Evolutionary conservation across 2,329 filamentous ascomycete species (phyloP), one percentile per base, ranked within the genome.

Genomic region (Amesomyces nigricolor): DNA sequence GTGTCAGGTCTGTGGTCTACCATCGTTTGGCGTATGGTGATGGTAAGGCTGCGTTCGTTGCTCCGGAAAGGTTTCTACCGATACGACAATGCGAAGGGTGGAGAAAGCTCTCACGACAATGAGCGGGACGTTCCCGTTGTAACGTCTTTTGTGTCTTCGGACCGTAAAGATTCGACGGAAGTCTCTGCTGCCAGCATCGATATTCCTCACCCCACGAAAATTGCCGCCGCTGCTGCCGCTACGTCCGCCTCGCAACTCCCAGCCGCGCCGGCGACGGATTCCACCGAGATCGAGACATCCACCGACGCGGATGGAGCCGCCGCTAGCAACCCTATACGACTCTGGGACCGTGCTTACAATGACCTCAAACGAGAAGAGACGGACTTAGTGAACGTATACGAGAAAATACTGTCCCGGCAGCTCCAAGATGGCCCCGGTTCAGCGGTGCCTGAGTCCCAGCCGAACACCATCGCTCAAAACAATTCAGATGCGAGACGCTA

Each of bases 301-400:
- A 38, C 35, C 32, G 35, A 48, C 22, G 38, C 29, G 7, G 26
- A 48, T 54, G 16, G 39, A 1, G 35, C 22, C 11, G 44, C 51
- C 30, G 19, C 29, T 13, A 47, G 43, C 35, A 42, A 51, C 22
- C 19, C 43, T 6, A 22, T 47, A 38, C 51, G 14, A 39, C 19
- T 56, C 48, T 56, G 32, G 53, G 53, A 56, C 5, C n/a, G 16
- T 40, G 32, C 32, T 32, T 48, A 48, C 16, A 44, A 56, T 48
- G 44, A 52, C 1, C n/a, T 56, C 5, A 52, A 57, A 57, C 9
- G 29, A 46, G 54, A 56, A 52, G 53, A 57, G 42, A n/a, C 6
- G 38, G 14, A 38, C 8, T 48, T 53, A 30, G 37, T 53, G 30
- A 39, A 49, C 13, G 38, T 19, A 47, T 53, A 57, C 14, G 46